Evolutionary conservation across 441 rosid species (phyloP).

Genomic region (Eutrema salsugineum): DNA sequence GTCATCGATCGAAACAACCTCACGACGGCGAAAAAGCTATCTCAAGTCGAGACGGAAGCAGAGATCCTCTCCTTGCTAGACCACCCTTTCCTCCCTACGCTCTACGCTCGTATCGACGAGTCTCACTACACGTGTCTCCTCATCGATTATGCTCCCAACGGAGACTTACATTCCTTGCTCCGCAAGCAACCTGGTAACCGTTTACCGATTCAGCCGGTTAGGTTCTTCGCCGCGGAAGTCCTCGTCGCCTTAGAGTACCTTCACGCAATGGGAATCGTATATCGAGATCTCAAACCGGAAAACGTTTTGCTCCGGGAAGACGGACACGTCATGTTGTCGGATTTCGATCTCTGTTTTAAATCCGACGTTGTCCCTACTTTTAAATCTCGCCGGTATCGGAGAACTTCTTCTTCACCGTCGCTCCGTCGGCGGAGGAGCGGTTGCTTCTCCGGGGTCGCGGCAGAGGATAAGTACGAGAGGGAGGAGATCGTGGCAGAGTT

Average conservation of each 20-base stretch:
- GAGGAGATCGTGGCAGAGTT: constrained; percentile 45
- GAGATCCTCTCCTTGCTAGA: constrained; percentile 59
- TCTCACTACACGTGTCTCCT: constrained; percentile 72
- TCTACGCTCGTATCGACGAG: constrained; percentile 57
- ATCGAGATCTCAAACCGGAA: constrained; percentile 70
- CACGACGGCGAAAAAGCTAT: constrained; percentile 46
- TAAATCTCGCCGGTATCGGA: constrained; percentile 12
- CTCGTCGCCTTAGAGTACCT: constrained; percentile 72
- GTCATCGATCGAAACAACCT: constrained; percentile 53
- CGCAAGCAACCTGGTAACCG: constrained; percentile 57
- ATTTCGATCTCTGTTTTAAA: constrained; percentile 60
- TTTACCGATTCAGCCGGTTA: constrained; percentile 42
- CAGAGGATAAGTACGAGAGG: constrained; percentile 25
- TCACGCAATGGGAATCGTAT: constrained; percentile 62
- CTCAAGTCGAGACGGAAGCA: constrained; percentile 54
- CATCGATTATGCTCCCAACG: constrained; percentile 65
- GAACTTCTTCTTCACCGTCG: constrained; percentile 17
- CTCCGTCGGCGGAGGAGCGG: constrained; percentile 15
- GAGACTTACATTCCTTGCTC: constrained; percentile 60
- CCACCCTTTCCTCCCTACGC: constrained; percentile 68
- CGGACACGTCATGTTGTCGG: constrained; percentile 64
- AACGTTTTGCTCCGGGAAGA: constrained; percentile 58
- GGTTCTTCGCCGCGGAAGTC: constrained; percentile 64
- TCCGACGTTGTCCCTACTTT: constrained; percentile 53
- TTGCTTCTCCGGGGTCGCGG: constrained; percentile 1